phyloP scores from a whole-genome alignment of 1,139 yeast species.

The Pichia sp. region DNA sequence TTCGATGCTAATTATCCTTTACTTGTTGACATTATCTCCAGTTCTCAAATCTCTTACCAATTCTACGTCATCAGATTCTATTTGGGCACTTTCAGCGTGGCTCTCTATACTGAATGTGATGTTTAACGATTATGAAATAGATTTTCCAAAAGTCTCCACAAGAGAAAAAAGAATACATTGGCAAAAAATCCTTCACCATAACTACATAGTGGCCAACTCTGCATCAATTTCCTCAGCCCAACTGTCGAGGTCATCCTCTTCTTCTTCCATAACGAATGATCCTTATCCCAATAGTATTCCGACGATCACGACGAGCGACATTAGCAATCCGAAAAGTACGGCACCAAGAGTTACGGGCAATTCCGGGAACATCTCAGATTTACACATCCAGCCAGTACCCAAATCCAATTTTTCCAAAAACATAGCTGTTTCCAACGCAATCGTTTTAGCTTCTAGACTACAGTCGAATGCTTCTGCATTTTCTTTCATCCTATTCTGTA shows the following conservation, averaged over 20 bases:
- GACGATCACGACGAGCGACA: neutral
- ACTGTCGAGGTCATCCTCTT: neutral
- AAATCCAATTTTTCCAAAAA: conserved; percentile 75
- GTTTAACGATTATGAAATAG: conserved; percentile 61
- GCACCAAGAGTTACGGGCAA: neutral
- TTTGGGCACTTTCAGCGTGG: conserved; percentile 89
- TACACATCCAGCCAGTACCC: conserved; percentile 12
- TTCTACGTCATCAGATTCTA: conserved; percentile 89
- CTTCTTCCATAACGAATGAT: neutral
- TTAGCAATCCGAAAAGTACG: neutral
- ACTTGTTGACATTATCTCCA: conserved; percentile 77
- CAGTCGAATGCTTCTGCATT: conserved; percentile 72
- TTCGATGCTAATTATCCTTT: conserved; percentile 60
- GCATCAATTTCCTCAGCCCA: conserved; percentile 9
- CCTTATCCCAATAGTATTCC: neutral
- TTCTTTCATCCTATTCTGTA: conserved; percentile 70
- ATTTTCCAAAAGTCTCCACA: conserved; percentile 30
- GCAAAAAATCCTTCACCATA: conserved; percentile 26
- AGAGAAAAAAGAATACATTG: conserved; percentile 18
- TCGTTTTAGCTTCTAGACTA: conserved; percentile 83
- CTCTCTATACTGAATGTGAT: conserved; percentile 63
- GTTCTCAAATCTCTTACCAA: conserved; percentile 82
- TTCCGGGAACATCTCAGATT: neutral
- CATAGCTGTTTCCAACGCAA: conserved; percentile 77
- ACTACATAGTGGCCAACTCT: conserved; percentile 10